Conservation (phyloP, 1,284 basidiomycete species). For the Sporisorium graminicola region DNA sequence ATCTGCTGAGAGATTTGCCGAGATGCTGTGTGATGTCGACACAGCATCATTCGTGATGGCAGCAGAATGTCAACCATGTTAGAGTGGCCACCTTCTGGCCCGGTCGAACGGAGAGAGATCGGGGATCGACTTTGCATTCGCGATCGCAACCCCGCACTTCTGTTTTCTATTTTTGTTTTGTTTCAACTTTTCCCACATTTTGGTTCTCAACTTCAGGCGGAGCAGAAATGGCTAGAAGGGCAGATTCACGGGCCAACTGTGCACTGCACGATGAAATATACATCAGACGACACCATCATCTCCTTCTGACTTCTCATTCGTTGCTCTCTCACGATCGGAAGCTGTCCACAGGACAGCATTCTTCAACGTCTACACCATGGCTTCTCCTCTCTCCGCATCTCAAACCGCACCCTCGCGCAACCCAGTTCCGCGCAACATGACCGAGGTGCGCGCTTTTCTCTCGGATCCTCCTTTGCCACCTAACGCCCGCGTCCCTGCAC, state of each 20-base stretch:
- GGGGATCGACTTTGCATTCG: background rate
- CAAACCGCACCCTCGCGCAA: slow-evolving; percentile 35
- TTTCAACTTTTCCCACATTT: slow-evolving; percentile 1
- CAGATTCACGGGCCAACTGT: slow-evolving; percentile 13
- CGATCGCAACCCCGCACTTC: background rate
- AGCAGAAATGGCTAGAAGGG: background rate
- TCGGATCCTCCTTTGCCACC: slow-evolving; percentile 40
- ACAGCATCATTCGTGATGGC: too few relatives aligned
- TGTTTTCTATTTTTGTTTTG: background rate
- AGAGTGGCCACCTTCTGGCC: background rate
- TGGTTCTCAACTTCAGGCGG: background rate
- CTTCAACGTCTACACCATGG: slow-evolving; percentile 16
- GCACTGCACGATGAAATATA: background rate
- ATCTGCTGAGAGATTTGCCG: too few relatives aligned
- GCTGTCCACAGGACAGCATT: background rate
- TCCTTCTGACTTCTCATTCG: background rate
- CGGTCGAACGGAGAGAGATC: background rate
- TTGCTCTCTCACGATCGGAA: background rate
- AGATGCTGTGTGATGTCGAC: too few relatives aligned
- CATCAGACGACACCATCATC: slow-evolving; percentile 1
- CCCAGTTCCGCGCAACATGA: slow-evolving; percentile 15
- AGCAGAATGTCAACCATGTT: background rate
- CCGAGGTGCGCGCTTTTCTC: slow-evolving; percentile 17
- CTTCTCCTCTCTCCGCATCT: slow-evolving; percentile 38
- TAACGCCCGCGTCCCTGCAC: slow-evolving; percentile 27